These are phyloP conservation scores for Cryphonectria nitschkei DNA, from an alignment of 2,329 filamentous ascomycete species.

Conservation along the genomic window DNA sequence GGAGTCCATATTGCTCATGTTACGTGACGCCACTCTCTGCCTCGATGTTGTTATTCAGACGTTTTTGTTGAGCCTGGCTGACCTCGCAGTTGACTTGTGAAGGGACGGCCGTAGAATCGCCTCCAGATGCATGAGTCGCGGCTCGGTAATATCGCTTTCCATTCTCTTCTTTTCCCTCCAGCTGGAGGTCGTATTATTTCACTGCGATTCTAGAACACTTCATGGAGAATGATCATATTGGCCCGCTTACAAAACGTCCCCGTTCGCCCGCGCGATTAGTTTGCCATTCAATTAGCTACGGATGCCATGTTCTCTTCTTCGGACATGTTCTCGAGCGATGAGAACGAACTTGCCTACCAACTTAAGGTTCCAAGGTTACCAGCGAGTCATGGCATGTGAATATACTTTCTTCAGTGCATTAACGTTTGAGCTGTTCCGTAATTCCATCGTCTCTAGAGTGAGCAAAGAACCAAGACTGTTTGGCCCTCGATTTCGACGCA, in stretches of 20 bases:
- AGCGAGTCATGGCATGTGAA: not conserved
- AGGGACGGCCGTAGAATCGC: not conserved
- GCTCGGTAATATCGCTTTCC: not conserved
- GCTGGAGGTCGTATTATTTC: not conserved
- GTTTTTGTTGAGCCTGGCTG: not conserved
- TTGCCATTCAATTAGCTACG: not conserved
- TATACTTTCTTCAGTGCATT: not conserved
- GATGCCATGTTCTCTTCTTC: not conserved
- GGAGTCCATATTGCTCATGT: not conserved
- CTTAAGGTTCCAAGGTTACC: not conserved
- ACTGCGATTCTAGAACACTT: not conserved
- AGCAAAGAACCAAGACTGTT: not conserved
- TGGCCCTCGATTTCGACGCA: not conserved
- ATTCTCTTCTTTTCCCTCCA: not conserved
- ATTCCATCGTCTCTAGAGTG: not conserved
- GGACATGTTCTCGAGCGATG: not conserved
- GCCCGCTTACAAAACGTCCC: not conserved
- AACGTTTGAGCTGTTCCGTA: not conserved
- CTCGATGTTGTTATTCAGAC: too few species aligned
- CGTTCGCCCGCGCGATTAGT: too few species aligned
- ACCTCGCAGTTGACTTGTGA: not conserved
- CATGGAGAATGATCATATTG: not conserved
- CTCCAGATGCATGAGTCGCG: not conserved
- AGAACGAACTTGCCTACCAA: not conserved
- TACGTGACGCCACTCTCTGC: not conserved